These are phyloP conservation scores for Butyriboletus appendiculatus DNA, from an alignment of 1,284 basidiomycete genomes.

Conservation along the genomic window DNA sequence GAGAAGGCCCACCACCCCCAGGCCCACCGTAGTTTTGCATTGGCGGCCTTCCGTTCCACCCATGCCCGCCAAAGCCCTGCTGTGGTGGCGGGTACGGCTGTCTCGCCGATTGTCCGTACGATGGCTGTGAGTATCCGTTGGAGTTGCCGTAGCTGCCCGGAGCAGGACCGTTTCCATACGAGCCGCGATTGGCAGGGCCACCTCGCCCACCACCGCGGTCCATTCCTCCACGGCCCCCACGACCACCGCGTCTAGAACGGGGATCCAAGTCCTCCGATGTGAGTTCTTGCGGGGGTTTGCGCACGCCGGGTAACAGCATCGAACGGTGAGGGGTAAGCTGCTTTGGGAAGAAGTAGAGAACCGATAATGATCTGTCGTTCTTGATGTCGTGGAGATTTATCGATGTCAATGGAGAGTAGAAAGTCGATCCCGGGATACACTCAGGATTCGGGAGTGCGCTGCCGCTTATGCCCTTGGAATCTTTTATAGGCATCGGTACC, in stretches of 20 bases:
- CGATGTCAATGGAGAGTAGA: slow-evolving; percentile 70
- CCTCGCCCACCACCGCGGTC: slow-evolving; percentile 45
- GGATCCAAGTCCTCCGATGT: slow-evolving; percentile 74
- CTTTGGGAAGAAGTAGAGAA: slow-evolving; percentile 87
- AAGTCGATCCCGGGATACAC: slow-evolving; percentile 91
- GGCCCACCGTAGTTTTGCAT: slow-evolving; percentile 30
- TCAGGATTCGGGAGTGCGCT: slow-evolving; percentile 81
- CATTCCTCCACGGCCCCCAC: slow-evolving; percentile 42
- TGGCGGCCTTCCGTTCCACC: slow-evolving; percentile 33
- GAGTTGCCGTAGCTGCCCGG: slow-evolving; percentile 23
- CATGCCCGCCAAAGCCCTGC: slow-evolving; percentile 36
- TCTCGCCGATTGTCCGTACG: slow-evolving; percentile 26
- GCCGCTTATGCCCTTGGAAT: slow-evolving; percentile 83
- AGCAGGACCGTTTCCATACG: slow-evolving; percentile 33
- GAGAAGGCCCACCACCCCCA: slow-evolving; percentile 20
- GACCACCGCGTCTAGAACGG: slow-evolving; percentile 42
- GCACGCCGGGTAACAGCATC: slow-evolving; percentile 77
- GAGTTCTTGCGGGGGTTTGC: slow-evolving; percentile 62
- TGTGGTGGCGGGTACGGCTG: slow-evolving; percentile 21
- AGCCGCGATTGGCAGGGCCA: slow-evolving; percentile 30
- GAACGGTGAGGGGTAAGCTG: slow-evolving; percentile 87
- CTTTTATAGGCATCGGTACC: slow-evolving; percentile 63
- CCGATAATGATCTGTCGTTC: slow-evolving; percentile 87
- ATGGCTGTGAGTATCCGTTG: slow-evolving; percentile 22
- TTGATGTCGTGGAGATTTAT: slow-evolving; percentile 75